Conservation (phyloP, 257 asterid genomes). For the Solanum chiquidenum region DNA sequence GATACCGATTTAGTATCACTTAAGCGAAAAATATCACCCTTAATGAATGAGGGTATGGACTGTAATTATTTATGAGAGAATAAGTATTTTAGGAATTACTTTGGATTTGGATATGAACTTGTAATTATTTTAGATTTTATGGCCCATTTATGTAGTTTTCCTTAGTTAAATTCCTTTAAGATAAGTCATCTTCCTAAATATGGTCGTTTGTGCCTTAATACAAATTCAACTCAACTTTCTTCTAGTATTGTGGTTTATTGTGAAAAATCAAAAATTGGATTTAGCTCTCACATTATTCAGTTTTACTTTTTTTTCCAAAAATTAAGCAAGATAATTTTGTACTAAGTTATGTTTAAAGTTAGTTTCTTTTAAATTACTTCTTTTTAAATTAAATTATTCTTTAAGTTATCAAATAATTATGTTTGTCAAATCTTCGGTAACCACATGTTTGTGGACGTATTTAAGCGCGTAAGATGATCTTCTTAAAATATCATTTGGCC, state of each 20-base stretch:
- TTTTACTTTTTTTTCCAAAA: neutral
- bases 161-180: neutral
- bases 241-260: neutral
- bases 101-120: too few species aligned
- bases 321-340: neutral
- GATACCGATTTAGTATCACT: too few species aligned
- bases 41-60: too few species aligned
- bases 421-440: neutral
- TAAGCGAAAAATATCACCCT: too few species aligned
- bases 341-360: neutral
- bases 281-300: neutral
- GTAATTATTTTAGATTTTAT: too few species aligned
- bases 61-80: too few species aligned
- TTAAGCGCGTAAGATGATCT: neutral
- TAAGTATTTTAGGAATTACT: too few species aligned
- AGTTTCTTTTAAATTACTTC: neutral
- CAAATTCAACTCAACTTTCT: neutral
- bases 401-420: too few species aligned
- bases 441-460: neutral
- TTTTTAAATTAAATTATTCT: neutral
- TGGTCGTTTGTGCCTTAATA: neutral
- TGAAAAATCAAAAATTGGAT: neutral
- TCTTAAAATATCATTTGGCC: neutral
- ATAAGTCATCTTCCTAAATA: neutral
- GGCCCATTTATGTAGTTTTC: too few species aligned